Evolutionary conservation across 345 rosid species (phyloP).

Genomic region (Acer negundo): DNA sequence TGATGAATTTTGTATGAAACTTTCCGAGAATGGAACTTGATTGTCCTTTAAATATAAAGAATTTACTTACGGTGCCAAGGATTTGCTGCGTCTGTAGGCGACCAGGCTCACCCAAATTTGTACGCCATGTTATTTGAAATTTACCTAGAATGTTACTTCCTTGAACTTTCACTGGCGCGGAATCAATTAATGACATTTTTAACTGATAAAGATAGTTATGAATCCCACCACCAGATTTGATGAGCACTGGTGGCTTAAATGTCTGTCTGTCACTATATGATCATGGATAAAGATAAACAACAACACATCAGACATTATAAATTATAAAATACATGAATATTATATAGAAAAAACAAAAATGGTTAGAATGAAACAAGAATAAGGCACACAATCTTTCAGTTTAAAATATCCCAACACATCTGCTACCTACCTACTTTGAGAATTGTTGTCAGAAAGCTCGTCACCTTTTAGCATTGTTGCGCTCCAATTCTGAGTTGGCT

Average conservation of each 20-base stretch:
- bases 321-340: background rate
- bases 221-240: slow-evolving; percentile 91
- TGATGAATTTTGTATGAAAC: background rate
- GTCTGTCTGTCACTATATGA: slow-evolving; percentile 49
- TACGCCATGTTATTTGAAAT: slow-evolving; percentile 96
- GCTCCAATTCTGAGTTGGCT: slow-evolving; percentile 85
- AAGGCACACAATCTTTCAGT: background rate
- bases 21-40: background rate
- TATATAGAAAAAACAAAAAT: background rate
- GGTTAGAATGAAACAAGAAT: background rate
- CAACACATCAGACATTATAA: background rate
- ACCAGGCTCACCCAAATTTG: slow-evolving; percentile 97
- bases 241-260: slow-evolving; percentile 70
- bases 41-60: background rate
- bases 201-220: slow-evolving; percentile 83
- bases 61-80: slow-evolving; percentile 76
- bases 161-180: slow-evolving; percentile 51
- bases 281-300: slow-evolving; percentile 15
- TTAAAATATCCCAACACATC: background rate
- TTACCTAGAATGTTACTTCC: slow-evolving; percentile 87
- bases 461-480: slow-evolving; percentile 63
- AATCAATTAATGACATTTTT: slow-evolving; percentile 45
- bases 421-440: slow-evolving; percentile 48
- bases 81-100: slow-evolving; percentile 98
- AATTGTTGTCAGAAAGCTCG: slow-evolving; percentile 39